Evolutionary conservation across 179 eudicot genomes (phyloP).

Genomic region (Beta corolliflora): DNA sequence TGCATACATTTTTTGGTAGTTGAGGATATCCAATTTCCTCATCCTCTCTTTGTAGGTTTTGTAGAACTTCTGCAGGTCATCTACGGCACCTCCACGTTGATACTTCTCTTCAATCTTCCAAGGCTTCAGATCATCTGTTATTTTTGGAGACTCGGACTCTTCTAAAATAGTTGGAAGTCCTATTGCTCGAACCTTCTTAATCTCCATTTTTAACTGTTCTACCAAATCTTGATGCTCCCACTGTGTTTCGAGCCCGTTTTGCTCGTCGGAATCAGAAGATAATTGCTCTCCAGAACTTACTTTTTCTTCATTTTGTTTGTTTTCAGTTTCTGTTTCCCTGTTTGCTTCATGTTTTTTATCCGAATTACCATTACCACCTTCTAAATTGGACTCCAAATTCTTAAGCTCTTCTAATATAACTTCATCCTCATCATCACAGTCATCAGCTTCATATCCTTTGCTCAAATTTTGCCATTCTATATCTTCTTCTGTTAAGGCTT

Average conservation of each 20-base stretch:
- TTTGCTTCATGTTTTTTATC: neutral
- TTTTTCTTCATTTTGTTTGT: slow-evolving; percentile 28
- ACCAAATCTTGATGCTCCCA: slow-evolving; percentile 98
- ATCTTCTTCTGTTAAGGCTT: slow-evolving; percentile 25
- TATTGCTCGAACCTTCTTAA: slow-evolving; percentile 76
- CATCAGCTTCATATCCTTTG: slow-evolving; percentile 36
- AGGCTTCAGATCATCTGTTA: slow-evolving; percentile 80
- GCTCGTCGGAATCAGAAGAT: slow-evolving; percentile 51
- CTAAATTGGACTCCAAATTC: slow-evolving; percentile 29
- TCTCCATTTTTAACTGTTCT: slow-evolving; percentile 89
- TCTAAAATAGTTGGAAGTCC: slow-evolving; percentile 93
- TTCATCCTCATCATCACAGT: slow-evolving; percentile 47
- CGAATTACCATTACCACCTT: slow-evolving; percentile 4
- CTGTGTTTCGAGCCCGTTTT: slow-evolving; percentile 55
- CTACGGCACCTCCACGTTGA: slow-evolving; percentile 49
- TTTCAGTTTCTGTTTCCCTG: slow-evolving; percentile 12
- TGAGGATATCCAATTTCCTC: slow-evolving; percentile 92
- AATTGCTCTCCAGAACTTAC: slow-evolving; percentile 34
- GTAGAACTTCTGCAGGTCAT: slow-evolving; percentile 84
- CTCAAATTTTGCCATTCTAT: slow-evolving; percentile 29
- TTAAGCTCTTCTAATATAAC: slow-evolving; percentile 47
- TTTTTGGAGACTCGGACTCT: slow-evolving; percentile 80
- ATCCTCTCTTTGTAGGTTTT: slow-evolving; percentile 86
- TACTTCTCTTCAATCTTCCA: slow-evolving; percentile 89
- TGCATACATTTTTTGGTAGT: slow-evolving; percentile 98